phyloP scores from a whole-genome alignment of 2,329 filamentous ascomycete genomes.

The Ascosphaera apis region DNA sequence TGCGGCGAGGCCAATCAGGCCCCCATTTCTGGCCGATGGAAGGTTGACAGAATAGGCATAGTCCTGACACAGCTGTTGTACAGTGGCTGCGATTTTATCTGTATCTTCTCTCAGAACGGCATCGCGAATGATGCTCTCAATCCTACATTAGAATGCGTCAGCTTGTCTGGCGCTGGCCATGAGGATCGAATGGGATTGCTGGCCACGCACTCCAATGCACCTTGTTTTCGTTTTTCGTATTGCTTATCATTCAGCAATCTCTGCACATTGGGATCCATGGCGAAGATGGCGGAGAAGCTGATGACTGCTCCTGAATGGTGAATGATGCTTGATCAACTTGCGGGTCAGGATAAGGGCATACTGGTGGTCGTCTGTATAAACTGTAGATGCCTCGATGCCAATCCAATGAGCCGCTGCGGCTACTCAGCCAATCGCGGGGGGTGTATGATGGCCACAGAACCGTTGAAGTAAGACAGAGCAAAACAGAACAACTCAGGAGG shows the following conservation, averaged over 20 bases:
- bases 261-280: constrained; percentile 75
- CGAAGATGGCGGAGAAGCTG: too few relatives aligned
- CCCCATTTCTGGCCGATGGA: constrained; percentile 86
- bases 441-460: too few relatives aligned
- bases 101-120: constrained; percentile 55
- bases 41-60: constrained; percentile 96
- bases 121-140: constrained; percentile 78
- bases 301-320: too few relatives aligned
- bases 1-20: constrained; percentile 81
- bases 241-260: constrained; percentile 91
- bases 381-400: too few relatives aligned
- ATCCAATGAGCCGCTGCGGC: too few relatives aligned
- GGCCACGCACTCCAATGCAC: constrained; percentile 63
- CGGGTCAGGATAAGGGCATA: too few relatives aligned
- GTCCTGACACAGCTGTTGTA: constrained; percentile 91
- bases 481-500: too few relatives aligned
- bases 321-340: too few relatives aligned
- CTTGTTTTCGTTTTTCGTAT: constrained; percentile 93
- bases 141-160: constrained; percentile 25
- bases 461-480: too few relatives aligned
- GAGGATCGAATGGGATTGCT: neutral
- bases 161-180: neutral
- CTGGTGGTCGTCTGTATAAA: too few relatives aligned
- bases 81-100: constrained; percentile 59
- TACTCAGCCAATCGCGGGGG: too few relatives aligned